Evolutionary conservation across 148 eudicot genomes (phyloP).

Genomic region (Amaranthus palmeri): DNA sequence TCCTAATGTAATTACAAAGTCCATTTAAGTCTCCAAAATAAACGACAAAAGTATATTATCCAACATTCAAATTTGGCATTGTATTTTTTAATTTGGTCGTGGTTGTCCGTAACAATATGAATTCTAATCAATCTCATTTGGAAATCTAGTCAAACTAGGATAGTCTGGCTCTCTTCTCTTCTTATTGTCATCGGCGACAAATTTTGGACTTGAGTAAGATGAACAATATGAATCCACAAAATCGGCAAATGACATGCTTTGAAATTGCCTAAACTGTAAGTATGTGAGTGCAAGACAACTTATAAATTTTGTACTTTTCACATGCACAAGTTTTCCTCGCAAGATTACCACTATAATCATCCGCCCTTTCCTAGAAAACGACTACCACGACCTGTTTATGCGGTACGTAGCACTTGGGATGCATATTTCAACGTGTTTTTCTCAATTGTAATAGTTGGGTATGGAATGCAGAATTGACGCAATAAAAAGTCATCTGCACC

Average conservation of each 20-base stretch:
- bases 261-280: background rate
- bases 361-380: background rate
- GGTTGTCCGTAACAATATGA: too few relatives aligned
- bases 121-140: too few relatives aligned
- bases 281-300: background rate
- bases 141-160: too few relatives aligned
- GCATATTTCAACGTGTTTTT: background rate
- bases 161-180: too few relatives aligned
- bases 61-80: too few relatives aligned
- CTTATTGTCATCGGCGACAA: background rate
- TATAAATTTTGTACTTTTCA: too few relatives aligned
- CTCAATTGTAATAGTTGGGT: too few relatives aligned
- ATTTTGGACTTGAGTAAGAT: background rate
- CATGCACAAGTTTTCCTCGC: background rate
- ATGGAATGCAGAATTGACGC: background rate
- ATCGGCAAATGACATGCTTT: background rate
- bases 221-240: too few relatives aligned
- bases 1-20: too few relatives aligned
- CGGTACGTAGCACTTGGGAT: background rate
- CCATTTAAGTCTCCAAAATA: too few relatives aligned
- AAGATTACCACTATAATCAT: background rate
- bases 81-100: too few relatives aligned
- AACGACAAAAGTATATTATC: too few relatives aligned
- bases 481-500: conserved; percentile 1
- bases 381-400: background rate